Base-by-base conservation (phyloP, 495 filamentous ascomycete species). In the Diplogelasinospora grovesii region DNA sequence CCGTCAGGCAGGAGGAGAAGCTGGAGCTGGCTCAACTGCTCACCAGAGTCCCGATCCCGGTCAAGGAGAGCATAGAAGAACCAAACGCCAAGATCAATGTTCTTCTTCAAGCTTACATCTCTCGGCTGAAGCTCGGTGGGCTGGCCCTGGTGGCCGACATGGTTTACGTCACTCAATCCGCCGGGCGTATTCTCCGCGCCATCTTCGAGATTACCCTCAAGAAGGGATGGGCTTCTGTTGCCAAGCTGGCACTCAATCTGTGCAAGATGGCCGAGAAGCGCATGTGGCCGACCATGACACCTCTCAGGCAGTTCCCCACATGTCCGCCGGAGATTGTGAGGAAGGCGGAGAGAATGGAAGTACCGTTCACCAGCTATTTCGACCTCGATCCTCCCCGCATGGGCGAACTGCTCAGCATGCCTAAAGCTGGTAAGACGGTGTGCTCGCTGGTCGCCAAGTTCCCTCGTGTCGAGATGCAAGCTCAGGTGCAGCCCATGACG, bases 191-290 rank as follows among this genome's bases (percentile, higher is more conserved):
- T 47, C 72, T 97, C 21, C 80, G 92, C 11, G 92, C 93, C 1
- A 83, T 99, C 18, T 99, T 97, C 50, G 92, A 99, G 61, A 96
- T 99, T 29, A 84, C 82, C 20, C 65, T 99, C 36, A 95, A 89
- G 70, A 95, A 95, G 61, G 90, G 89, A 13, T 99, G 90, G 92
- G 76, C 93, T 6, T 86, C 82, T 10, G 93, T 97, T 9, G 85
- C 92, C 7, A 95, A 90, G 67, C 85, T 82, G 43, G 88, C 93
- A 4, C 73, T 99, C 22, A 86, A 96, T 50, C 71, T 99, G 26
- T 99, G 92, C 67, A 99, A 99, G 67, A 97, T 94, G 89, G 90
- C 90, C 2, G 92, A 99, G 69, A 94, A 93, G 71, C 73, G 93
- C 18, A 97, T 97, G 92, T 99, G 92, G 92, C 89, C 89, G 5